phyloP scores from a whole-genome alignment of 495 filamentous ascomycete species.

The Trichoderma reesei region DNA sequence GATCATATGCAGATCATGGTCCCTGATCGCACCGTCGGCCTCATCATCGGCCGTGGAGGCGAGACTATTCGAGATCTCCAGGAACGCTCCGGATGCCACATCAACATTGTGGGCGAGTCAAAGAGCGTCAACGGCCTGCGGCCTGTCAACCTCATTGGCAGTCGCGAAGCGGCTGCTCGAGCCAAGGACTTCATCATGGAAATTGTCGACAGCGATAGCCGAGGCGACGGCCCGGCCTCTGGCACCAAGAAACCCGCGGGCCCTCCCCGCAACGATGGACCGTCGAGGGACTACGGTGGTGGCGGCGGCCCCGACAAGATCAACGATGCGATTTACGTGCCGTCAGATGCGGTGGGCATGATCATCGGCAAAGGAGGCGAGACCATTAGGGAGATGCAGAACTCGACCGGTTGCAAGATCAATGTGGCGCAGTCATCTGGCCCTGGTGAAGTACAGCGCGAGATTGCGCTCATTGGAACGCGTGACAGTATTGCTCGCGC shows the following conservation, averaged over 20 bases:
- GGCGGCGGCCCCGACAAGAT: slow-evolving; percentile 49
- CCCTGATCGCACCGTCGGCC: slow-evolving; percentile 75
- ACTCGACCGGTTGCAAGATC: slow-evolving; percentile 75
- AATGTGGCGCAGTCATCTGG: slow-evolving; percentile 68
- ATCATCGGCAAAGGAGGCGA: slow-evolving; percentile 86
- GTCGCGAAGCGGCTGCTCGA: slow-evolving; percentile 49
- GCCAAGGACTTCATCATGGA: slow-evolving; percentile 77
- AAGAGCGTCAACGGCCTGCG: slow-evolving; percentile 76
- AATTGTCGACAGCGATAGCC: slow-evolving; percentile 77
- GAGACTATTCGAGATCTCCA: slow-evolving; percentile 86
- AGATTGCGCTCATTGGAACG: slow-evolving; percentile 69
- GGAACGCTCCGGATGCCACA: slow-evolving; percentile 74
- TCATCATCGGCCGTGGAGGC: slow-evolving; percentile 76
- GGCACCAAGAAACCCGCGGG: slow-evolving; percentile 12
- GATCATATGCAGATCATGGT: slow-evolving; percentile 77
- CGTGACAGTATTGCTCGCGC: slow-evolving; percentile 62
- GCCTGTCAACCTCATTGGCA: slow-evolving; percentile 76
- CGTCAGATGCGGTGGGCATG: slow-evolving; percentile 81
- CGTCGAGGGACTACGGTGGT: slow-evolving; percentile 18
- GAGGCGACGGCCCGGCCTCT: slow-evolving; percentile 33
- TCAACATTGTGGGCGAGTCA: slow-evolving; percentile 79
- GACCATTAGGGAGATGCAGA: slow-evolving; percentile 82
- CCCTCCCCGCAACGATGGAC: slow-evolving; percentile 20
- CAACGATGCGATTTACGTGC: slow-evolving; percentile 70
- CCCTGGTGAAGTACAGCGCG: slow-evolving; percentile 59